These are phyloP conservation scores for Trypanosoma congolense DNA, from an alignment of 208 protist genomes.

Conservation along the genomic window DNA sequence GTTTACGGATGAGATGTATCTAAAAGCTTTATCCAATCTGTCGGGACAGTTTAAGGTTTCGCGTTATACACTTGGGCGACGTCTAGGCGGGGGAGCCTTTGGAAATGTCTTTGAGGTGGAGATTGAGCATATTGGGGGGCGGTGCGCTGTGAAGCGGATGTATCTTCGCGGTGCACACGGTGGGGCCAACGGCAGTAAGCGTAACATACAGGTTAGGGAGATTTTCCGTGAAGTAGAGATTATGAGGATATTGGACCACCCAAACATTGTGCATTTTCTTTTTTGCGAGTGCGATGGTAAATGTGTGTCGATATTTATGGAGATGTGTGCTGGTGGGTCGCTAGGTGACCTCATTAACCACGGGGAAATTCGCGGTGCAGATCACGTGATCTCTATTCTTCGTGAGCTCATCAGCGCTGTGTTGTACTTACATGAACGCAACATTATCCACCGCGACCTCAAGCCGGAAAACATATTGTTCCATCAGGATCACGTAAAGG, in stretches of 20 bases:
- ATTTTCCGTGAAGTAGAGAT: slow-evolving; percentile 82
- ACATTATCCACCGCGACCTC: slow-evolving; percentile 80
- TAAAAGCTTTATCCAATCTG: slow-evolving; percentile 14
- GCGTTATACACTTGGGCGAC: slow-evolving; percentile 64
- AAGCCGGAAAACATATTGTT: slow-evolving; percentile 87
- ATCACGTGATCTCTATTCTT: slow-evolving; percentile 51
- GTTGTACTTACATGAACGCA: slow-evolving; percentile 67
- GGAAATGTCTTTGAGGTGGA: slow-evolving; percentile 84
- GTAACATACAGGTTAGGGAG: slow-evolving; percentile 55
- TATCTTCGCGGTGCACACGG: slow-evolving; percentile 49
- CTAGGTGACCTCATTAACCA: slow-evolving; percentile 52
- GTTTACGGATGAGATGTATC: slow-evolving; percentile 34
- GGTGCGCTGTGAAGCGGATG: slow-evolving; percentile 83
- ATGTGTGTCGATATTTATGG: slow-evolving; percentile 89
- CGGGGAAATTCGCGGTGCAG: slow-evolving; percentile 32
- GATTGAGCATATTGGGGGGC: slow-evolving; percentile 50
- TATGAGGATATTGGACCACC: slow-evolving; percentile 73
- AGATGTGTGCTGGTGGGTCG: slow-evolving; percentile 77
- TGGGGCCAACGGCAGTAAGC: slow-evolving; percentile 5
- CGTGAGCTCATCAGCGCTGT: slow-evolving; percentile 66
- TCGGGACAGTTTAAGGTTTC: slow-evolving; percentile 36
- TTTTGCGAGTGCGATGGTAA: slow-evolving; percentile 75
- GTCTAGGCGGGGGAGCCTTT: slow-evolving; percentile 71
- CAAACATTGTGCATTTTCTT: slow-evolving; percentile 82
- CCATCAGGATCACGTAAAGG: slow-evolving; percentile 51